phyloP scores from a whole-genome alignment of 1,139 yeast species.

The Yamadazyma sp. region DNA sequence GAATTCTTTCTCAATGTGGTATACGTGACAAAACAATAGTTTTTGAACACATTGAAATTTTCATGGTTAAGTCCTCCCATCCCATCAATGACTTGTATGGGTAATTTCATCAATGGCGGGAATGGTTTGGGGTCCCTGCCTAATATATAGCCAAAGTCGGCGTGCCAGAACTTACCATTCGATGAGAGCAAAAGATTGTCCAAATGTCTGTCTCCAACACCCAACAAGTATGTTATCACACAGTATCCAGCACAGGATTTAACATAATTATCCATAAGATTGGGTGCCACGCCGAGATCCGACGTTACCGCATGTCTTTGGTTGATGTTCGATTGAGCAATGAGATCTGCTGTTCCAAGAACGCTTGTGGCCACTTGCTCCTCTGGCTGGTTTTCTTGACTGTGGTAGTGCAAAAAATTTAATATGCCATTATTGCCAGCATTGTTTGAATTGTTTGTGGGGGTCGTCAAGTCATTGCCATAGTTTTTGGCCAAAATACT shows the following conservation, averaged over 20 bases:
- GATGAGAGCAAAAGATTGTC: constrained; percentile 77
- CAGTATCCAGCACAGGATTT: constrained; percentile 97
- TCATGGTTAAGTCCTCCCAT: constrained; percentile 92
- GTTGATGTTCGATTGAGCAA: constrained; percentile 8
- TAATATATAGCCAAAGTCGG: constrained; percentile 93
- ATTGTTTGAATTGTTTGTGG: constrained; percentile 2
- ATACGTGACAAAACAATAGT: constrained; percentile 93
- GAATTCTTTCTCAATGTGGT: constrained; percentile 88
- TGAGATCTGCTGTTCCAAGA: constrained; percentile 14
- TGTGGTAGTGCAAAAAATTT: constrained; percentile 65
- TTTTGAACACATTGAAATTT: constrained; percentile 82
- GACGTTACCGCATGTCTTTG: constrained; percentile 40
- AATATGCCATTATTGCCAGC: constrained; percentile 52
- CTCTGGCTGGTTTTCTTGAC: constrained; percentile 39
- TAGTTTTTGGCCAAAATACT: constrained; percentile 64
- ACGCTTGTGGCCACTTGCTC: constrained; percentile 35
- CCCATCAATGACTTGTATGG: constrained; percentile 95
- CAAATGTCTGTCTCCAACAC: constrained; percentile 96
- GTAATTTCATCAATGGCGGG: constrained; percentile 97
- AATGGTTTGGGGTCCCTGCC: constrained; percentile 98
- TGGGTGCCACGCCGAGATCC: constrained; percentile 70
- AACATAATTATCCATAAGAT: constrained; percentile 90
- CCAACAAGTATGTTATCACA: constrained; percentile 89
- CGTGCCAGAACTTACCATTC: constrained; percentile 90
- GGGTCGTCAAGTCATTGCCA: constrained; percentile 27